Evolutionary conservation across 768 basidiomycete genomes (phyloP), one percentile per base, ranked within the genome.

Genomic region (Termitomyces sp.): DNA sequence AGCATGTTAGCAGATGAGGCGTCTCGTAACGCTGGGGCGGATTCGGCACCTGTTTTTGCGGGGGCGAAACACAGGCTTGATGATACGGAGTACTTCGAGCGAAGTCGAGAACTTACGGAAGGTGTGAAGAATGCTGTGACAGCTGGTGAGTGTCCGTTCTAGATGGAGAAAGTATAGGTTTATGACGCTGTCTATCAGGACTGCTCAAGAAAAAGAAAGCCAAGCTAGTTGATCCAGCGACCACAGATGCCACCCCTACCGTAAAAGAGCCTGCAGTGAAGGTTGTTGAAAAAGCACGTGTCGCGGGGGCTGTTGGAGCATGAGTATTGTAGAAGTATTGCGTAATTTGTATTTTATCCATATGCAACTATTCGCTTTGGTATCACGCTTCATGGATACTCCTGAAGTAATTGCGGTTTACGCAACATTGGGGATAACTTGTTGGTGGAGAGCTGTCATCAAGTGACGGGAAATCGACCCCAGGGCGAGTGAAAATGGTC

Each of bases 31-130:
- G 22, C 10, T 30, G 52, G 64, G 55, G 58, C 70, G 33, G 69
- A 74, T 13, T 72, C 77, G 47, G 69, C 81, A 0, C 77, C 82
- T 40, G 72, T 80, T 18, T 66, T 80, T 4, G 79, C 85, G 0
- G 90, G 90, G 10, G 87, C 82, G 78, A 97, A 96, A 67, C 90
- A 92, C 64, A 83, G 91, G 28, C 86, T 98, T 47, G 94, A 98
- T 50, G 96, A 99, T 66, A 87, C 85, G 3, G 89, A 94, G 70
- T 99, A 89, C 68, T 69, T 99, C 40, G 94, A 98, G 69, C 87
- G 96, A 74, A 94, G 87, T 64, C 78, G 83, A 69, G 94, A 97
- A 66, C 83, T 98, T 28, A 91, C 93, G 2, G 94, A 96, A 63
- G 85, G 81, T 62, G 95, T 98, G 30, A 91, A 92, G 76, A 92